Base-by-base conservation (phyloP, 192 early-diverging fungal species). In the Linnemannia elongata region DNA sequence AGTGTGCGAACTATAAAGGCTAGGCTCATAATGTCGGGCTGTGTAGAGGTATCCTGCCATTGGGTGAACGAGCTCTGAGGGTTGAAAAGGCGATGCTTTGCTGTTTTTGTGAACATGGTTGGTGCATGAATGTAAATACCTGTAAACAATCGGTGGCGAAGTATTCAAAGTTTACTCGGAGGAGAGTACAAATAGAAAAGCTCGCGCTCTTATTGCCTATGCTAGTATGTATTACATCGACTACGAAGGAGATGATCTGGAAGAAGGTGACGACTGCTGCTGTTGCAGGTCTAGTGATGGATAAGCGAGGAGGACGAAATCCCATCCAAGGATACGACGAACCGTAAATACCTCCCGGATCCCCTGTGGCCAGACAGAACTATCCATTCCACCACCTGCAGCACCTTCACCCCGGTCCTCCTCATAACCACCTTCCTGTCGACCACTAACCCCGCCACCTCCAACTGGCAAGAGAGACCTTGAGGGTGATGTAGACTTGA, bases 291-390 rank as follows among this genome's bases (percentile, higher is more conserved):
- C 72, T 4, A 71, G 76, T 0, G 85, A 74, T 7, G 85, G 85
- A 71, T 87, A 87, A 0, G 85, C 79, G n/a, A 87, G 57, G 17
- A 87, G 71, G 1, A 87, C 85, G 72, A 69, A 80, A 35, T 87
- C 85, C 85, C 85, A 87, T 13, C 85, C 85, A 18, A 87, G 35
- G 1, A 87, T 27, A 5, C 68, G 54, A 3, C 85, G 85, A 8
- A 81, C 60, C n/a, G 85, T 78, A 68, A 87, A 87, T 27, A 87
- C 68, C 42, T 87, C 85, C 0, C 39, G 85, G 73, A 87, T 81
- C 12, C 80, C 85, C 54, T 81, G 85, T 5, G 78, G 84, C 75
- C 79, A 75, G 18, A 75, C 69, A 39, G 78, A 66, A 27, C 44
- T 69, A 10, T 78, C 77, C 41, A 69, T 54, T 15, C 44, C 36